A percentile compares a stretch with the other conserved stretches of the same genome.
These are phyloP conservation scores for Aspergillus sp. DNA, from an alignment of 2,329 filamentous ascomycete genomes.

Conservation along the genomic window DNA sequence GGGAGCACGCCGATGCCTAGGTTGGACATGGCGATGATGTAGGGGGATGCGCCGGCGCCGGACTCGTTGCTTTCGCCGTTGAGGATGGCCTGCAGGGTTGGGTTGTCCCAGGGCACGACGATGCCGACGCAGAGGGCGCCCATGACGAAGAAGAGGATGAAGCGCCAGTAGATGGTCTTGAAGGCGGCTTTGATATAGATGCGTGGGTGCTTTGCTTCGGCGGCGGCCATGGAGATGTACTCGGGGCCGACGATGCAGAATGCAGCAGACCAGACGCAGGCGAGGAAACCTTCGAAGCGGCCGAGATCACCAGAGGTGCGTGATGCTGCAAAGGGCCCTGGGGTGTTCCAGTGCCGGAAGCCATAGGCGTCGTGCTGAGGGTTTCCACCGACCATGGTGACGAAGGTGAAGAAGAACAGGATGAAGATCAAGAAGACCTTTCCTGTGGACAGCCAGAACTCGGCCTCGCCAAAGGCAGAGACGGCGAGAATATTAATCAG, in stretches of 20 bases:
- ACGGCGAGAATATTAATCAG: slow-evolving; percentile 10
- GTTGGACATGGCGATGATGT: slow-evolving; percentile 62
- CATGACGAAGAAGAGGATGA: slow-evolving; percentile 70
- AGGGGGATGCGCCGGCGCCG: slow-evolving; percentile 58
- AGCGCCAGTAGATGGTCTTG: slow-evolving; percentile 71
- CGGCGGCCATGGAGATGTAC: slow-evolving; percentile 59
- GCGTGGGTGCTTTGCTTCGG: slow-evolving; percentile 66
- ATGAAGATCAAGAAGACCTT: slow-evolving; percentile 67
- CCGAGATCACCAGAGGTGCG: slow-evolving; percentile 62
- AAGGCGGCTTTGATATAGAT: slow-evolving; percentile 67
- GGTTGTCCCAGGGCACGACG: slow-evolving; percentile 64
- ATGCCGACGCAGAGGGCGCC: slow-evolving; percentile 68
- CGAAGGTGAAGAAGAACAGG: slow-evolving; percentile 69
- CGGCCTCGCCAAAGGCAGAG: slow-evolving; percentile 9
- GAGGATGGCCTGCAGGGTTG: slow-evolving; percentile 27
- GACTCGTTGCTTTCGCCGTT: slow-evolving; percentile 31
- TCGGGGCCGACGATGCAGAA: slow-evolving; percentile 64
- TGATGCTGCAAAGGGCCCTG: slow-evolving; percentile 41
- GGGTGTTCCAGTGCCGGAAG: slow-evolving; percentile 57
- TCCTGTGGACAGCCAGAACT: slow-evolving; percentile 14
- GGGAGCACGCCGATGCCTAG: slow-evolving; percentile 55
- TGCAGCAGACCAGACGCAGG: slow-evolving; percentile 67
- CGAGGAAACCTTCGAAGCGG: slow-evolving; percentile 52
- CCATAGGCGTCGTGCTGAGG: slow-evolving; percentile 67
- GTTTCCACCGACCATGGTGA: slow-evolving; percentile 76